These are phyloP conservation scores for Eutypa lata DNA, from an alignment of 2,329 filamentous ascomycete genomes.

Conservation along the genomic window DNA sequence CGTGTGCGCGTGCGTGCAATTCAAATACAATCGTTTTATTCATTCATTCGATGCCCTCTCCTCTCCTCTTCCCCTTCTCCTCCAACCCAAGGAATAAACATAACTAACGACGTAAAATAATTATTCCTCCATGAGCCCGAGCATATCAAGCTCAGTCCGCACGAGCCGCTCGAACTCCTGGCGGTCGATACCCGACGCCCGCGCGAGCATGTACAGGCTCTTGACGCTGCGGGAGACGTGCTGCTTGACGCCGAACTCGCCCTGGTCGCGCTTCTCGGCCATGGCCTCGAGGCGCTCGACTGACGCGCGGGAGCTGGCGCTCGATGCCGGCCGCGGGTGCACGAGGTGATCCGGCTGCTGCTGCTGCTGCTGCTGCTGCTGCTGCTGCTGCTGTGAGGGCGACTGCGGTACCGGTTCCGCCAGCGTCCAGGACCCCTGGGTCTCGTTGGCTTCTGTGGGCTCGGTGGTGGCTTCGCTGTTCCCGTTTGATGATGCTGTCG, in stretches of 20 bases:
- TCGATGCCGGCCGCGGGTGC: slow-evolving; percentile 57
- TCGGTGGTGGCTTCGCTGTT: slow-evolving; percentile 12
- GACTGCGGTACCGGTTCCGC: slow-evolving; percentile 36
- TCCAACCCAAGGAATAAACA: too few species aligned
- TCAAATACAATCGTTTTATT: too few species aligned
- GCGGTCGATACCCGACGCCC: slow-evolving; percentile 67
- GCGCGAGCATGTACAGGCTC: slow-evolving; percentile 70
- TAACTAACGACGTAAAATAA: too few species aligned
- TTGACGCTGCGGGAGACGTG: slow-evolving; percentile 76
- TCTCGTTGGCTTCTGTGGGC: slow-evolving; percentile 32
- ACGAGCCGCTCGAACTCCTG: slow-evolving; percentile 74
- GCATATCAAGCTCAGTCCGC: slow-evolving; percentile 66
- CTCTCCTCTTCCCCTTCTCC: too few species aligned
- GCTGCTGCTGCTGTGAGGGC: slow-evolving; percentile 31
- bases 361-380: slow-evolving; percentile 34
- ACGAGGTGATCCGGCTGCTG: slow-evolving; percentile 30
- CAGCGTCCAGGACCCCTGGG: slow-evolving; percentile 40
- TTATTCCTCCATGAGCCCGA: slow-evolving; percentile 65
- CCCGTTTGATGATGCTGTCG: slow-evolving; percentile 12
- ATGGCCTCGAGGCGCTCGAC: slow-evolving; percentile 61
- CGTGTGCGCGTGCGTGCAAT: too few species aligned
- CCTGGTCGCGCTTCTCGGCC: slow-evolving; percentile 56
- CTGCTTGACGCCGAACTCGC: slow-evolving; percentile 72
- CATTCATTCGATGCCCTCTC: too few species aligned
- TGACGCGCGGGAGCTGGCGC: slow-evolving; percentile 55